Base-by-base conservation (phyloP, 345 rosid genomes). In the Eucalyptus victrix region DNA sequence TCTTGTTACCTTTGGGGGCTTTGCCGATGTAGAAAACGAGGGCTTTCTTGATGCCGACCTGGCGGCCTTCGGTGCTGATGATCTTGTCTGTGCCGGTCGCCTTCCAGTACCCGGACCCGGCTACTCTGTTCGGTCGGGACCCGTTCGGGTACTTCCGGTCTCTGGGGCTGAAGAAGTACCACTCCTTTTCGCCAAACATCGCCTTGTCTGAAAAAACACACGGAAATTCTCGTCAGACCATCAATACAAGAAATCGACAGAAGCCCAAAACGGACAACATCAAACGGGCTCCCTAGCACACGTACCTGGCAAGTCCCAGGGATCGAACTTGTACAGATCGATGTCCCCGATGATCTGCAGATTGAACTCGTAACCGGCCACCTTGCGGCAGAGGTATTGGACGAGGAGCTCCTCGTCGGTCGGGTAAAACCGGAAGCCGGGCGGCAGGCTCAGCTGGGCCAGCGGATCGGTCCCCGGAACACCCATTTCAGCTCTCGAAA, bases 21-120 rank as follows among this genome's bases (percentile, higher is more conserved):
- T 96, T 98, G 2, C 99, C 99, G n/a, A 96, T 45, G 87, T 98
- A 98, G 87, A 98, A 98, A 17, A 97, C 99, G 30, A 97, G 93
- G 88, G 99, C 97, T 92, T 98, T 98, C 94, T 98, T 98, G 83
- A 97, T 96, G 17, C 99, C 99, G 47, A 95, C 98, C 90, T 95
- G 95, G 44, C 94, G 96, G 45, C 98, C 98, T 18, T 94, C 98
- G 5, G 94, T 90, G 4, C 94, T 91, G 87, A 97, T 97, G 9
- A 96, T 17, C 69, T 96, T 97, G 92, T 97, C 99, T 13, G 99
- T 97, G 53, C 99, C 99, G 6, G 99, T 97, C 3, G 99, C 99
- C 91, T 97, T 97, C 99, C 99, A 97, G 88, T 97, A 97, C 30
- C 99, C 99, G 3, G 99, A 87, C n/a, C 97, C 98, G 12, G 99